A percentile compares a stretch with the other conserved stretches of the same genome.
Evolutionary conservation across 73 alveolate genomes (phyloP).

Genomic region (Tetrahymena borealis): DNA sequence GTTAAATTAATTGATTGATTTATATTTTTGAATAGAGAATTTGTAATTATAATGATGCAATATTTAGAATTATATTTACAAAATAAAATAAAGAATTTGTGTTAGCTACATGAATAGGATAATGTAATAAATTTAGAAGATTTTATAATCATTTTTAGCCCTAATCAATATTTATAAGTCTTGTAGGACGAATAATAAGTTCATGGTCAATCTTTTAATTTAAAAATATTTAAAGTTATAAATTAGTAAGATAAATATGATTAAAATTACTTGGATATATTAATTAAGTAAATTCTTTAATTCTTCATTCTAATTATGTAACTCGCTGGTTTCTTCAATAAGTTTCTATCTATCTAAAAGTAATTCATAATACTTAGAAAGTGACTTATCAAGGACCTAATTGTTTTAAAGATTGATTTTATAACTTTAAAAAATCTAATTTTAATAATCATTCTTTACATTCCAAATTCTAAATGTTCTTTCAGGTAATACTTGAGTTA

Average conservation of each 20-base stretch:
- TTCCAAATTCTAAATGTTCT: slow-evolving; percentile 75
- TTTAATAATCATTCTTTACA: neutral
- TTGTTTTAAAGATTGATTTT: no score
- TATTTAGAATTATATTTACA: no score
- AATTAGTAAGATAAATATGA: neutral
- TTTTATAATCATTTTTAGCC: slow-evolving; percentile 12
- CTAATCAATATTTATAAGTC: slow-evolving; percentile 70
- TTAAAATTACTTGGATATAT: slow-evolving; percentile 69
- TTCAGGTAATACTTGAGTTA: slow-evolving; percentile 69
- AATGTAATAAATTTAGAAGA: neutral
- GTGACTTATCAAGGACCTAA: slow-evolving; percentile 55
- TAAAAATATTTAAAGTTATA: neutral
- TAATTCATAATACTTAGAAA: slow-evolving; percentile 67
- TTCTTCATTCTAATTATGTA: slow-evolving; percentile 86
- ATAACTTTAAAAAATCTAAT: neutral
- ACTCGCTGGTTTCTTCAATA: slow-evolving; percentile 87
- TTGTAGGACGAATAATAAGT: slow-evolving; percentile 84
- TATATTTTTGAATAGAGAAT: no score
- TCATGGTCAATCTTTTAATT: slow-evolving; percentile 75
- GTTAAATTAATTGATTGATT: no score
- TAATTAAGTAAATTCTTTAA: slow-evolving; percentile 72
- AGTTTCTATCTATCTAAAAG: slow-evolving; percentile 72
- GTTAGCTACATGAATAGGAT: neutral
- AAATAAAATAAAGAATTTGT: neutral
- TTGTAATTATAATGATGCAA: no score